These are phyloP conservation scores for Gossypium lobatum DNA, from an alignment of 441 rosid species.

Conservation along the genomic window DNA sequence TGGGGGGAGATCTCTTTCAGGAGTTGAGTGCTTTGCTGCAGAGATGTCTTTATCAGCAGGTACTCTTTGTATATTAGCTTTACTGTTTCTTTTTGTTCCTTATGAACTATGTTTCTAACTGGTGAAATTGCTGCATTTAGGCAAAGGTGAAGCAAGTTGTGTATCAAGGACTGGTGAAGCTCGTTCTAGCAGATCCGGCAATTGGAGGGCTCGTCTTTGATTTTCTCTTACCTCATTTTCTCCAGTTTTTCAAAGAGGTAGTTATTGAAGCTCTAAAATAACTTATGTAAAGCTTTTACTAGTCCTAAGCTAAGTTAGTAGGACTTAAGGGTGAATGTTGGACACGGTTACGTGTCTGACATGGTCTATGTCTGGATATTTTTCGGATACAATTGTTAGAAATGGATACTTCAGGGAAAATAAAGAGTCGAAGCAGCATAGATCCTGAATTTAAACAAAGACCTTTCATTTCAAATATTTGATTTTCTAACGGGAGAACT, in stretches of 20 bases:
- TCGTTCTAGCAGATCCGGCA: conserved; percentile 58
- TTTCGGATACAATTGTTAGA: not conserved
- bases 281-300: conserved; percentile 8
- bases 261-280: conserved; percentile 16
- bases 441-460: not conserved
- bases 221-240: conserved; percentile 73
- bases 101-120: conserved; percentile 13
- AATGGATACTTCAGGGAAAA: not conserved
- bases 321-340: not conserved
- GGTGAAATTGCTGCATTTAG: conserved; percentile 32
- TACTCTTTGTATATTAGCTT: conserved; percentile 1
- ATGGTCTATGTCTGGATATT: not conserved
- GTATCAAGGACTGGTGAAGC: conserved; percentile 69
- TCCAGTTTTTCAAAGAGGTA: conserved; percentile 67
- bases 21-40: conserved; percentile 71
- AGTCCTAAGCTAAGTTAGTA: not conserved
- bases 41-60: conserved; percentile 83
- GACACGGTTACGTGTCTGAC: too few species aligned
- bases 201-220: conserved; percentile 51
- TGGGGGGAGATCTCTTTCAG: conserved; percentile 48
- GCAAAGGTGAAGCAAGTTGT: conserved; percentile 53
- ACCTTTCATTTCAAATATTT: not conserved
- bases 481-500: conserved; percentile 10
- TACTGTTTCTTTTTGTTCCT: not conserved
- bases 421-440: not conserved